Evolutionary conservation across 73 alveolate genomes (phyloP), one percentile per base, ranked within the genome.

Genomic region (Tetrahymena thermophila): DNA sequence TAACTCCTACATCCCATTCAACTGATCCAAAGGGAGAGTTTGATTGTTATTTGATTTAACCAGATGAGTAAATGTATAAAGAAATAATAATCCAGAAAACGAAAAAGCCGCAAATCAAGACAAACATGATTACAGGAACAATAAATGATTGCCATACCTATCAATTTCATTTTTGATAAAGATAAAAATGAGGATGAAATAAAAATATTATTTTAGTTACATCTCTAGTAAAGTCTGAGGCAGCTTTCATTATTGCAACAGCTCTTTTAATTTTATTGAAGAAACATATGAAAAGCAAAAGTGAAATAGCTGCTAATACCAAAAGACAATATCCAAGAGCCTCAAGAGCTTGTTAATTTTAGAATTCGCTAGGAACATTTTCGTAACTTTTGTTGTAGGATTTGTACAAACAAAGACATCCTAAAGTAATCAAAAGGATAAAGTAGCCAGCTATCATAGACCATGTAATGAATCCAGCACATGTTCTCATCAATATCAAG

Each of bases 71-170:
- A 56, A 98, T 94, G 94, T 96, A 98, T 34, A 98, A 94, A n/a
- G 99, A 98, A 25, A 97, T 93, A 84, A 96, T n/a, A 85, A 97
- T 95, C 99, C 99, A 98, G 96, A 96, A 96, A 5, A 94, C 97
- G 31, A 97, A 58, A 98, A 98, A 98, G 38, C 93, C 96, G 16
- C 96, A 96, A 35, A 94, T 94, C 85, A 98, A 94, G 14, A 97
- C 10, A 94, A 98, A 97, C 94, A 96, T 97, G n/a, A 98, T 38
- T 35, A 98, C 94, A 21, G 99, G 99, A 37, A 99, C 98, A 50
- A 99, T 96, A 71, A 98, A 56, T 8, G 97, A 84, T 35, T 89
- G 31, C 95, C 97, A 95, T 15, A 50, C 97, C 56, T 95, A 94
- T 95, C 71, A 44, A 37, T 28, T 19, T 31, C 35, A 71, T 71